Evolutionary conservation across 345 rosid species (phyloP).

Genomic region (Ceriops decandra): DNA sequence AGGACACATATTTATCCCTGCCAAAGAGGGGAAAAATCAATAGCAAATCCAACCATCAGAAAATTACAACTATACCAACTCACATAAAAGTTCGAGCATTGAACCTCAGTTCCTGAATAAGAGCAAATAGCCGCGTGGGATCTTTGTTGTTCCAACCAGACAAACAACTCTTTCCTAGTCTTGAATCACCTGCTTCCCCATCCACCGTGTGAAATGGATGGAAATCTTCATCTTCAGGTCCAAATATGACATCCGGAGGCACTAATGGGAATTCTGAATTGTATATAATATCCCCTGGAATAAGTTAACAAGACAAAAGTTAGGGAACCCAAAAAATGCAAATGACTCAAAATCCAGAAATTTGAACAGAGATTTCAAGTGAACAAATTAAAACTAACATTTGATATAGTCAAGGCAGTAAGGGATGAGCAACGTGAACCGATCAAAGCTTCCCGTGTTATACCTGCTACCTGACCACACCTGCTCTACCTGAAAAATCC

Average conservation of each 20-base stretch:
- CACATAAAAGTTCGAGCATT: slow-evolving; percentile 5
- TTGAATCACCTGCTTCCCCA: slow-evolving; percentile 34
- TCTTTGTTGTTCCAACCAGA: slow-evolving; percentile 72
- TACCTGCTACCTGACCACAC: slow-evolving; percentile 74
- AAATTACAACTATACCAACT: slow-evolving; percentile 6
- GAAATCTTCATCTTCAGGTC: slow-evolving; percentile 73
- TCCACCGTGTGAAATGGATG: slow-evolving; percentile 38
- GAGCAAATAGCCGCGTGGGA: slow-evolving; percentile 49
- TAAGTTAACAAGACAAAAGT: not conserved
- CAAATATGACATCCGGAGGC: slow-evolving; percentile 86
- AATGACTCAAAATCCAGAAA: not conserved
- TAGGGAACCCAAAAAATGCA: not conserved
- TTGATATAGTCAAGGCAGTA: slow-evolving; percentile 75
- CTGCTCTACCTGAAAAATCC: slow-evolving; percentile 68
- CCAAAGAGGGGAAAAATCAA: slow-evolving; percentile 5
- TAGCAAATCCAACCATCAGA: not conserved
- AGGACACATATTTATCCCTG: slow-evolving; percentile 63
- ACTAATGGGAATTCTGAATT: slow-evolving; percentile 66
- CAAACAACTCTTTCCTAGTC: slow-evolving; percentile 34
- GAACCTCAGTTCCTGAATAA: slow-evolving; percentile 78
- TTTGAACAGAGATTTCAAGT: not conserved
- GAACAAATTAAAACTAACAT: slow-evolving; percentile 45
- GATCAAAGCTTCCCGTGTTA: slow-evolving; percentile 54
- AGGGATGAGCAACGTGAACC: slow-evolving; percentile 84
- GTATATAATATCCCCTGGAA: slow-evolving; percentile 82